These are phyloP conservation scores for Tetracladium marchalianum DNA, from an alignment of 495 filamentous ascomycete species.

Conservation along the genomic window DNA sequence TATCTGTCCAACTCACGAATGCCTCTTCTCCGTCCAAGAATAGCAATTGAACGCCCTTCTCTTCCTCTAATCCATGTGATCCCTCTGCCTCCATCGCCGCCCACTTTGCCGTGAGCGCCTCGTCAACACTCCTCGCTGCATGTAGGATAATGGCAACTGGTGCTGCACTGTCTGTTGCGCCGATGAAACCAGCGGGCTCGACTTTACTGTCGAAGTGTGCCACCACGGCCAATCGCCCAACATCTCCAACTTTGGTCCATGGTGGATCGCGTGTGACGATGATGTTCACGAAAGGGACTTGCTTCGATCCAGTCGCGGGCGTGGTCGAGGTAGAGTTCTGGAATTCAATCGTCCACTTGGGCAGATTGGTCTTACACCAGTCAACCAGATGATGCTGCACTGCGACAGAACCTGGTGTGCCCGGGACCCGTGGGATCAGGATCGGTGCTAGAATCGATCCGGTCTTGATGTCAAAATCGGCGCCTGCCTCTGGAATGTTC, in stretches of 20 bases:
- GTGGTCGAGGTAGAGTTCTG: slow-evolving; percentile 83
- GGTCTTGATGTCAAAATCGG: slow-evolving; percentile 71
- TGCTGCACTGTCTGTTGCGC: slow-evolving; percentile 85
- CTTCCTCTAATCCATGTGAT: slow-evolving; percentile 46
- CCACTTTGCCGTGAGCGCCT: slow-evolving; percentile 73
- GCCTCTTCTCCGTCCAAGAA: slow-evolving; percentile 94
- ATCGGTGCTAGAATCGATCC: slow-evolving; percentile 79
- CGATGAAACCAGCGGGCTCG: slow-evolving; percentile 78
- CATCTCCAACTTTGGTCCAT: slow-evolving; percentile 60
- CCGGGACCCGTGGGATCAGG: slow-evolving; percentile 81
- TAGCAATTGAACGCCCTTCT: slow-evolving; percentile 79
- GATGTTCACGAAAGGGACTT: slow-evolving; percentile 78
- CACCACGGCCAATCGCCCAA: slow-evolving; percentile 72
- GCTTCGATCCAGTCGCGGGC: slow-evolving; percentile 53
- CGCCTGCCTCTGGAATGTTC: slow-evolving; percentile 53
- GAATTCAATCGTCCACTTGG: slow-evolving; percentile 67
- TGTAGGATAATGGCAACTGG: slow-evolving; percentile 91
- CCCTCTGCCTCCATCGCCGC: slow-evolving; percentile 53
- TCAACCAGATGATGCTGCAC: slow-evolving; percentile 75
- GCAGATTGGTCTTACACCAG: slow-evolving; percentile 66
- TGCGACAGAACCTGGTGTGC: slow-evolving; percentile 61
- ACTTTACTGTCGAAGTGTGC: slow-evolving; percentile 92
- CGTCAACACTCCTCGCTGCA: slow-evolving; percentile 69
- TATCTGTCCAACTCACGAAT: slow-evolving; percentile 65
- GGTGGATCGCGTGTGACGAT: slow-evolving; percentile 87